phyloP scores from a whole-genome alignment of 2,329 filamentous ascomycete genomes.

The Xylariales sp. region DNA sequence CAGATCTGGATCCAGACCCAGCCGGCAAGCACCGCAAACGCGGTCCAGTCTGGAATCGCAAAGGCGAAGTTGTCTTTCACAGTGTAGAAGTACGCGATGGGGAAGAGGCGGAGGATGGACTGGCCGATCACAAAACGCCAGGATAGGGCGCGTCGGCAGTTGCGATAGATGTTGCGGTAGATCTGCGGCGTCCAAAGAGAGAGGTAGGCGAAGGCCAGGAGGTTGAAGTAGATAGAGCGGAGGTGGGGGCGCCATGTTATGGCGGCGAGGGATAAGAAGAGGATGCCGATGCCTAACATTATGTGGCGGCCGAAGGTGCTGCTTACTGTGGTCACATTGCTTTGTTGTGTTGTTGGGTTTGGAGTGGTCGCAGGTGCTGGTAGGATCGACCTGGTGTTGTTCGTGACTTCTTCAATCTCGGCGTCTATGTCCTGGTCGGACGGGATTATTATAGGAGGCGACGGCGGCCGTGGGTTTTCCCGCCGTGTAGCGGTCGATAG shows the following conservation, averaged over 20 bases:
- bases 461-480: constrained; percentile 19
- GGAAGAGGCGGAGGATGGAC: constrained; percentile 70
- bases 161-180: constrained; percentile 80
- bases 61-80: constrained; percentile 77
- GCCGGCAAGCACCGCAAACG: constrained; percentile 59
- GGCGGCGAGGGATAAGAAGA: constrained; percentile 56
- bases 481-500: constrained; percentile 18
- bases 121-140: constrained; percentile 90
- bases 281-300: constrained; percentile 48
- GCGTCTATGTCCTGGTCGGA: constrained; percentile 61
- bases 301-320: constrained; percentile 54
- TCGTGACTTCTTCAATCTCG: constrained; percentile 44
- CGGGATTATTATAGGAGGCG: constrained; percentile 53
- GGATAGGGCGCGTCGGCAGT: constrained; percentile 83
- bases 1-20: constrained; percentile 90
- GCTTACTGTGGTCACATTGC: constrained; percentile 39
- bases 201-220: constrained; percentile 69
- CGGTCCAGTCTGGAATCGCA: constrained; percentile 60
- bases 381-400: constrained; percentile 22
- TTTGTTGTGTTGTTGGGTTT: constrained; percentile 19
- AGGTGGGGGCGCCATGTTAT: constrained; percentile 54
- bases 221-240: constrained; percentile 55
- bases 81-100: constrained; percentile 82
- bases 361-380: constrained; percentile 24
- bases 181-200: constrained; percentile 94